Evolutionary conservation across 805 yeast species (phyloP).

Genomic region (Cyberlindnera nakhonratchasimensis): DNA sequence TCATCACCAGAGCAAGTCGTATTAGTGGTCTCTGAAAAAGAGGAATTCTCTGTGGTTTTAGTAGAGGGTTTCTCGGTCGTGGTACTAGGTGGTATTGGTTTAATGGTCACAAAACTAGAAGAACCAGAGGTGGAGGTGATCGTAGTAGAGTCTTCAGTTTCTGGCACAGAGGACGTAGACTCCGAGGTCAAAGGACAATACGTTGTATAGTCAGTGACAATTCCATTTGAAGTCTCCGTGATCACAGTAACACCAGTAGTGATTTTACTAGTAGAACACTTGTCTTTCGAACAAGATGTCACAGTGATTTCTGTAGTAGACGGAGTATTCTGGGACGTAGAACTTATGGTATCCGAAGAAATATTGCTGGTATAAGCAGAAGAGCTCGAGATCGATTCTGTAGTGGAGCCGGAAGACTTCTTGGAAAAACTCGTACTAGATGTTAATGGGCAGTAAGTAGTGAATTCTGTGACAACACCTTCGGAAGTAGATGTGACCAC

Average conservation of each 20-base stretch:
- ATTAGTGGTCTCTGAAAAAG: no score
- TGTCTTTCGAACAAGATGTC: slow-evolving; percentile 17
- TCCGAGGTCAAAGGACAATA: slow-evolving; percentile 22
- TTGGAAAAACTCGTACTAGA: not conserved
- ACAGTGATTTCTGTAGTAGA: slow-evolving; percentile 18
- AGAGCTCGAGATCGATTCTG: not conserved
- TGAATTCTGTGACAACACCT: slow-evolving; percentile 27
- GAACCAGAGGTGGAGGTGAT: no score
- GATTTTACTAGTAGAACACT: slow-evolving; percentile 11
- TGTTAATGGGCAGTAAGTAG: slow-evolving; percentile 27
- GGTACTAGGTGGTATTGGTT: no score
- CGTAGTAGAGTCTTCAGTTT: no score
- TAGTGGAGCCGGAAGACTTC: not conserved
- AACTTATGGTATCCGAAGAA: not conserved
- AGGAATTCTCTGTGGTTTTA: no score
- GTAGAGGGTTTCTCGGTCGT: not conserved
- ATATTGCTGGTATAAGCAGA: not conserved
- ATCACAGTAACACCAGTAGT: slow-evolving; percentile 25
- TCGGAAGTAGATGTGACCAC: slow-evolving; percentile 34
- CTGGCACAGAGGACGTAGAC: no score
- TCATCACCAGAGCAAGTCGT: no score
- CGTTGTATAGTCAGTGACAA: slow-evolving; percentile 26
- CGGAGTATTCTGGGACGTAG: not conserved
- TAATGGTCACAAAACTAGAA: no score
- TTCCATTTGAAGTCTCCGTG: slow-evolving; percentile 34